Evolutionary conservation across 2,329 filamentous ascomycete species (phyloP).

Genomic region (Cordyceps militaris): DNA sequence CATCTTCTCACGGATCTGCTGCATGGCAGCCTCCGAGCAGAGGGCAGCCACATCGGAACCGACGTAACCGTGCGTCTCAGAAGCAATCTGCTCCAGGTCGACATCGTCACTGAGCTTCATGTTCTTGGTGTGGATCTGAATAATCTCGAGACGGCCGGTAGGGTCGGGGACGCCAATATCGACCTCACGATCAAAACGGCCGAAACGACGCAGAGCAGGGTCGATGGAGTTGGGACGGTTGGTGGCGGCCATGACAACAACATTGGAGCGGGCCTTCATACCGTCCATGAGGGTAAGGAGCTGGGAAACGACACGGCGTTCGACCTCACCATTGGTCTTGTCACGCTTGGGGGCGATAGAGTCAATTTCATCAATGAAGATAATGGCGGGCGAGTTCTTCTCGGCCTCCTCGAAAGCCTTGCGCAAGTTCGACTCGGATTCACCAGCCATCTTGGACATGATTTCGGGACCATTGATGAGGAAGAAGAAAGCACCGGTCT

Average conservation of each 20-base stretch:
- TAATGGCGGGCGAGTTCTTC: constrained; percentile 98
- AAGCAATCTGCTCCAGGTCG: constrained; percentile 90
- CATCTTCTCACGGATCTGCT: constrained; percentile 99
- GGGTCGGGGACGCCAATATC: constrained; percentile 98
- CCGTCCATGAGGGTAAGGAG: constrained; percentile 97
- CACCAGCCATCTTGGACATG: constrained; percentile 99
- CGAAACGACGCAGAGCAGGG: constrained; percentile 92
- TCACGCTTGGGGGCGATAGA: constrained; percentile 99
- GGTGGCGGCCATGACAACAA: constrained; percentile 98
- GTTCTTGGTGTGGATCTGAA: constrained; percentile 99
- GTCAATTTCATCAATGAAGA: constrained; percentile 99
- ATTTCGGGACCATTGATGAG: constrained; percentile 98
- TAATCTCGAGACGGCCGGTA: constrained; percentile 95
- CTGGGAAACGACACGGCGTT: constrained; percentile 97
- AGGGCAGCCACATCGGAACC: constrained; percentile 97
- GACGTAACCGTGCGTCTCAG: constrained; percentile 98
- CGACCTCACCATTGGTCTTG: constrained; percentile 98
- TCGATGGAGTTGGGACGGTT: constrained; percentile 99
- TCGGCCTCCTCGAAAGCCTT: constrained; percentile 99
- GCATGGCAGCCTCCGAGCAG: constrained; percentile 98
- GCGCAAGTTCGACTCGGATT: constrained; percentile 94
- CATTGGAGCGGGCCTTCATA: constrained; percentile 98
- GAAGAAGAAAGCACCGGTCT: constrained; percentile 99
- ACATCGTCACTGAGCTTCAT: constrained; percentile 99
- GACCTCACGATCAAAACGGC: constrained; percentile 97